A percentile compares a stretch with the other conserved stretches of the same genome.
These are phyloP conservation scores for Tephrocybe rancida DNA, from an alignment of 768 basidiomycete genomes.

Conservation along the genomic window DNA sequence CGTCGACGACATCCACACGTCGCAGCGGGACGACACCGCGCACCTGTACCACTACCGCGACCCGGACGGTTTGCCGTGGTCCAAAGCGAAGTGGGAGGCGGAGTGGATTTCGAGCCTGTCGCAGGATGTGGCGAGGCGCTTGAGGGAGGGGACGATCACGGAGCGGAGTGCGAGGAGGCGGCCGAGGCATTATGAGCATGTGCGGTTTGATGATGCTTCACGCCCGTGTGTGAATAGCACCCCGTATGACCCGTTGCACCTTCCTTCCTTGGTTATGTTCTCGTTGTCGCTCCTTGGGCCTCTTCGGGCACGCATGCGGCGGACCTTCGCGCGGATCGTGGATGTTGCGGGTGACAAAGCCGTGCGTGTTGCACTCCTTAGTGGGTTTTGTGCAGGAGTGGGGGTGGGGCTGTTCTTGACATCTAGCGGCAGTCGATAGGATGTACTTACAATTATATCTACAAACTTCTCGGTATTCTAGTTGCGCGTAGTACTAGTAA, in stretches of 20 bases:
- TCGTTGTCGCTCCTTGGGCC: slow-evolving; percentile 64
- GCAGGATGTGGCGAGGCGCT: slow-evolving; percentile 55
- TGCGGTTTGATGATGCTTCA: slow-evolving; percentile 5
- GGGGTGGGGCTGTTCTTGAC: slow-evolving; percentile 32
- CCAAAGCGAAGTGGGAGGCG: slow-evolving; percentile 66
- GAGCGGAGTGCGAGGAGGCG: slow-evolving; percentile 12
- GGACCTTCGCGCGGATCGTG: slow-evolving; percentile 22
- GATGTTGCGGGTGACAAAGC: slow-evolving; percentile 25
- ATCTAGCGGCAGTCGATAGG: neutral
- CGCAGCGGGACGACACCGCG: slow-evolving; percentile 25
- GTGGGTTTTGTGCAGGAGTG: slow-evolving; percentile 42
- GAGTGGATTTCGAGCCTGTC: slow-evolving; percentile 67
- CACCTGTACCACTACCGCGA: slow-evolving; percentile 10
- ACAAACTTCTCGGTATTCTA: too few relatives aligned
- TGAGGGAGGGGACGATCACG: slow-evolving; percentile 41
- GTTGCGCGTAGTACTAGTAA: too few relatives aligned
- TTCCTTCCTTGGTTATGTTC: slow-evolving; percentile 63
- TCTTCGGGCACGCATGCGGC: slow-evolving; percentile 27
- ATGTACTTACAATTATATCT: neutral
- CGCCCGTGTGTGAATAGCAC: slow-evolving; percentile 6
- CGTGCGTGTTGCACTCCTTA: slow-evolving; percentile 35
- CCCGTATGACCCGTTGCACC: slow-evolving; percentile 63
- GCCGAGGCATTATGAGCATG: neutral
- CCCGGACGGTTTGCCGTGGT: slow-evolving; percentile 41
- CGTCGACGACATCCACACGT: slow-evolving; percentile 43